Evolutionary conservation across 179 eudicot genomes (phyloP).

Genomic region (Spinacia oleracea): DNA sequence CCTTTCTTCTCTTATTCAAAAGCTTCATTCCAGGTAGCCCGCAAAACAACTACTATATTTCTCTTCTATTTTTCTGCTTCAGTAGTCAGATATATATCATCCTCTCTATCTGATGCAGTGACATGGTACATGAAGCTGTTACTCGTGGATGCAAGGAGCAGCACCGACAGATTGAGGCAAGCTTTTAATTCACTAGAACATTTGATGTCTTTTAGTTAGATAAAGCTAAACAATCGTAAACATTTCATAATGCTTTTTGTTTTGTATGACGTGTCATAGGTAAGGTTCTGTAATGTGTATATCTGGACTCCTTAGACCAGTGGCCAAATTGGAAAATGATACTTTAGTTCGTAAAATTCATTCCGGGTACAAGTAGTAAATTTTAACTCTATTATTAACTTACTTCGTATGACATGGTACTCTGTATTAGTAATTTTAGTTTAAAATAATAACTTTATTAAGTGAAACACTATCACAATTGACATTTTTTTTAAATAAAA

Average conservation of each 20-base stretch:
- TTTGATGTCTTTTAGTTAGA: slow-evolving; percentile 14
- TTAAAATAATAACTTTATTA: too few species aligned
- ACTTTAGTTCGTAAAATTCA: too few species aligned
- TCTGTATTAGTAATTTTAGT: too few species aligned
- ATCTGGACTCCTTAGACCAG: background rate
- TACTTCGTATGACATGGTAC: too few species aligned
- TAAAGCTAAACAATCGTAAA: slow-evolving; percentile 1
- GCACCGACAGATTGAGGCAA: slow-evolving; percentile 90
- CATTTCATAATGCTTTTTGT: background rate
- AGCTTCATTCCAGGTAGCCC: slow-evolving; percentile 88
- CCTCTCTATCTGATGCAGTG: slow-evolving; percentile 47
- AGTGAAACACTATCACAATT: too few species aligned
- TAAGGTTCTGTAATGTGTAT: background rate
- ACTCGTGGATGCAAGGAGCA: slow-evolving; percentile 88
- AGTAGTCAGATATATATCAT: slow-evolving; percentile 9
- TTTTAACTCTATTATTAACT: too few species aligned
- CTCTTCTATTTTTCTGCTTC: slow-evolving; percentile 1
- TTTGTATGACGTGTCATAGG: background rate
- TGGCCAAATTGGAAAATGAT: too few species aligned
- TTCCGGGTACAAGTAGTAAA: too few species aligned
- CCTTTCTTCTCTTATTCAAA: slow-evolving; percentile 85
- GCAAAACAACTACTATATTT: slow-evolving; percentile 10
- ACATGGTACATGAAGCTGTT: slow-evolving; percentile 78
- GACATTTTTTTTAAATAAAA: too few species aligned
- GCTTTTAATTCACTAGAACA: slow-evolving; percentile 16